phyloP scores from a whole-genome alignment of 192 early-diverging fungal genomes.

The Coemansia sp. region DNA sequence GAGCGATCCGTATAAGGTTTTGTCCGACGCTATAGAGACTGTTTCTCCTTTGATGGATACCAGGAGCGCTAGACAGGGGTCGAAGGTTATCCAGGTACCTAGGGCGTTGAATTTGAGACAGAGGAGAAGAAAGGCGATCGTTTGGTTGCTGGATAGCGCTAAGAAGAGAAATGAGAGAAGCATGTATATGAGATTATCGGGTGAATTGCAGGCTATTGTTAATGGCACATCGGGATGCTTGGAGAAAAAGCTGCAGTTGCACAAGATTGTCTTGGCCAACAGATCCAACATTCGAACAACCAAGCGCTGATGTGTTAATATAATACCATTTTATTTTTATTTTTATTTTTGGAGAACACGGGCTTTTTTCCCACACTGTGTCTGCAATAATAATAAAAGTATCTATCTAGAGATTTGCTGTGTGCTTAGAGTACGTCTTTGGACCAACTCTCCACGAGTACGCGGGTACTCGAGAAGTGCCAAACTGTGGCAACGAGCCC shows the following conservation, averaged over 20 bases:
- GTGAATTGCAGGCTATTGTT: conserved; percentile 79
- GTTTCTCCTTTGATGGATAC: conserved; percentile 76
- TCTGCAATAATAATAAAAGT: neutral
- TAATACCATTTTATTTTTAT: neutral
- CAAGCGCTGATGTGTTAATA: conserved; percentile 1
- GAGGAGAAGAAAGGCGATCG: conserved; percentile 71
- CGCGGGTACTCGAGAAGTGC: conserved; percentile 24
- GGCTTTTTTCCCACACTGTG: too few species aligned
- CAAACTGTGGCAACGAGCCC: conserved; percentile 27
- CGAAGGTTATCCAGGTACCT: conserved; percentile 80
- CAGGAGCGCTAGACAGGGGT: conserved; percentile 72
- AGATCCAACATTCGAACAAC: conserved; percentile 66
- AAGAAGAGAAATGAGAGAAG: conserved; percentile 63
- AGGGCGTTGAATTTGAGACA: conserved; percentile 77
- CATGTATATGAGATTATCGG: conserved; percentile 72
- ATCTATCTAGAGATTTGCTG: conserved; percentile 18
- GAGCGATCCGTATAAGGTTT: conserved; percentile 65
- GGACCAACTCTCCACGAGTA: conserved; percentile 32
- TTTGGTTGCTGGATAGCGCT: conserved; percentile 84
- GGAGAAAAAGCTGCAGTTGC: conserved; percentile 72
- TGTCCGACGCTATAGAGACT: conserved; percentile 73
- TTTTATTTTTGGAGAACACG: neutral
- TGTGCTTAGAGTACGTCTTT: conserved; percentile 19
- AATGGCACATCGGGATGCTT: conserved; percentile 70
- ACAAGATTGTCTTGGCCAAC: conserved; percentile 83